Base-by-base conservation (phyloP, 2,329 filamentous ascomycete genomes). In the Dactylellina drechsleri region DNA sequence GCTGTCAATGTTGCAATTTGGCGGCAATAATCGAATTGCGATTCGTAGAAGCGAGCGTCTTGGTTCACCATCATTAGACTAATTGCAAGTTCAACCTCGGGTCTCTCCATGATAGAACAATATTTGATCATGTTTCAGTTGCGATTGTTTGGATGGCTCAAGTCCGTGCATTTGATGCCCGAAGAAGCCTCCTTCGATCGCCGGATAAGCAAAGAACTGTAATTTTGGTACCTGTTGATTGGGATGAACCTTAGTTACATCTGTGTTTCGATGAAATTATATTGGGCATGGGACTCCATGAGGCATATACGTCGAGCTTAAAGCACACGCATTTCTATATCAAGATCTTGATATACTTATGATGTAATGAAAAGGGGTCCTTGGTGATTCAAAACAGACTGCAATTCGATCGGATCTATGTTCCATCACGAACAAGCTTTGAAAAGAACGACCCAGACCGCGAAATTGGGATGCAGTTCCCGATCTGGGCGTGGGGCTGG, bases 381-480 rank as follows among this genome's bases (percentile, higher is more conserved):
- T 45, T 20, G 60, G 47, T 73, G 56, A 57, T 66, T 56, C 56
- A 50, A 13, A 20, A 54, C 10, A 20, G 36, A n/a, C 41, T 58
- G 53, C 31, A 68, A 75, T 75, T 66, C 58, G 58, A 68, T 60
- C 71, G 64, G 70, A 62, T 66, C 62, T 58, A 31, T 47, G 41
- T 59, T 61, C 59, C 52, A 36, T 54, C 40, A 41, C 31, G 64
- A 60, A 64, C 40, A 73, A 68, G 45, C 57, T 67, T 60, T 45
- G 40, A 68, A 75, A 68, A 68, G 71, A 75, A 62, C 71, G 71
- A 68, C 71, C 71, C 64, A 75, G 71, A 75, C 71, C 71, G 40
- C 53, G 62, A 68, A 45, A 36, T 65, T 43, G 45, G 31, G 50
- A 65, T 68, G 64, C 58, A 59, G 45, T 41, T 75, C 58, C 62